phyloP scores from a whole-genome alignment of 208 protist species.

The Leishmania turanica region DNA sequence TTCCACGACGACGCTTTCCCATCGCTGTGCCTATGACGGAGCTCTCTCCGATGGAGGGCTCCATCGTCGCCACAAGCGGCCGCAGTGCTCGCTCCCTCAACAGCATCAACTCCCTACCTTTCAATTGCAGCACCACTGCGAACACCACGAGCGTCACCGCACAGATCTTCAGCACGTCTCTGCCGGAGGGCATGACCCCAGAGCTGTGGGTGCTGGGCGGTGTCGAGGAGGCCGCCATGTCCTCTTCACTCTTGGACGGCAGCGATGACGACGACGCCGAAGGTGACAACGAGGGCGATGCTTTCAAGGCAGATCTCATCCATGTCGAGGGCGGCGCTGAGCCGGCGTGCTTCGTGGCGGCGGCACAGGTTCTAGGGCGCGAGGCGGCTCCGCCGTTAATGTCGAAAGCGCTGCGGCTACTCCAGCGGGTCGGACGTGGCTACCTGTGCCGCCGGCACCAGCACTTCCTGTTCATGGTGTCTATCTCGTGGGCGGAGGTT shows the following conservation, averaged over 20 bases:
- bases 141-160: slow-evolving; percentile 20
- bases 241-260: slow-evolving; percentile 2
- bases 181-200: slow-evolving; percentile 5
- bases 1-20: not conserved
- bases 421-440: slow-evolving; percentile 52
- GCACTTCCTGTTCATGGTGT: slow-evolving; percentile 43
- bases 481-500: slow-evolving; percentile 39
- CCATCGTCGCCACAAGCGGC: slow-evolving; percentile 26
- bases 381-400: slow-evolving; percentile 9
- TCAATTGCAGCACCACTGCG: slow-evolving; percentile 44
- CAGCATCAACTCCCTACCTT: slow-evolving; percentile 32
- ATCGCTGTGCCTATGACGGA: slow-evolving; percentile 32
- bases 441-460: slow-evolving; percentile 39
- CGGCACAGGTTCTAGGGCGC: slow-evolving; percentile 14
- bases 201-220: slow-evolving; percentile 29
- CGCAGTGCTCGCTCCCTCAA: slow-evolving; percentile 33
- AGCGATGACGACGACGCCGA: slow-evolving; percentile 14
- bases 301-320: slow-evolving; percentile 10
- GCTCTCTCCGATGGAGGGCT: slow-evolving; percentile 35
- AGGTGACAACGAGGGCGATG: slow-evolving; percentile 15
- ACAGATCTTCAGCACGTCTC: slow-evolving; percentile 25
- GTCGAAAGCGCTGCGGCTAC: slow-evolving; percentile 25
- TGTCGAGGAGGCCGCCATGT: slow-evolving; percentile 14
- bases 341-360: slow-evolving; percentile 23
- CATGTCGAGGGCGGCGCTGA: slow-evolving; percentile 13